Percentiles rank a stretch among this genome's conserved stretches.
Conservation (phyloP, 768 basidiomycete genomes). For the Russula lepida region DNA sequence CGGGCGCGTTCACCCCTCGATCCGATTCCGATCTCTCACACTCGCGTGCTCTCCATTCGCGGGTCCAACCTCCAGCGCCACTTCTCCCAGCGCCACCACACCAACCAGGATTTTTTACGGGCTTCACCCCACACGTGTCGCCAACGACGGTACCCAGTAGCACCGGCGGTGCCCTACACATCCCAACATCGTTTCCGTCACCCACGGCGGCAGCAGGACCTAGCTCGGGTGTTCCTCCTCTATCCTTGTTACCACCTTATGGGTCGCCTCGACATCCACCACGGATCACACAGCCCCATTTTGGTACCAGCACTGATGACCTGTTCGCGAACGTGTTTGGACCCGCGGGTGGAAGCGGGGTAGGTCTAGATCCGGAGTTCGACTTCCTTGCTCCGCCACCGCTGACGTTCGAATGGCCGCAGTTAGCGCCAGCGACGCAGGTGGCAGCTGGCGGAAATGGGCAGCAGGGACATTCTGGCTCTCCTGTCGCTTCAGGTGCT, state of each 20-base stretch:
- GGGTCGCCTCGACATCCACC: constrained; percentile 16
- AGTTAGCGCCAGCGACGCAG: constrained; percentile 17
- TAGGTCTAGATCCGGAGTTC: constrained; percentile 19
- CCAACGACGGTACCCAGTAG: background rate
- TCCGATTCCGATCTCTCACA: background rate
- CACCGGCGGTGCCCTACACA: background rate
- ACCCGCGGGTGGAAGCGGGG: constrained; percentile 16
- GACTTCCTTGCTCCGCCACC: constrained; percentile 16
- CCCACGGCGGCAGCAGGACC: background rate
- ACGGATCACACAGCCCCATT: constrained; percentile 11
- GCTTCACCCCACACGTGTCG: background rate
- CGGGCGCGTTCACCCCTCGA: constrained; percentile 3
- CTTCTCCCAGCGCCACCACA: background rate
- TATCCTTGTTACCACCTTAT: constrained; percentile 2
- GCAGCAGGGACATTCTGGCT: background rate
- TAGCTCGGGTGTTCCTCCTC: background rate
- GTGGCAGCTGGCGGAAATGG: background rate
- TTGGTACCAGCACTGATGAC: constrained; percentile 11
- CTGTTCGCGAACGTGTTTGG: constrained; percentile 22
- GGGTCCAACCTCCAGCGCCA: background rate
- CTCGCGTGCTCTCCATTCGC: background rate
- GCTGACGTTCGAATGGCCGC: constrained; percentile 24
- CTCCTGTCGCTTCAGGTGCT: background rate
- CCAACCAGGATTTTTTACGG: constrained; percentile 3
- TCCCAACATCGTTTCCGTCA: constrained; percentile 7